phyloP scores from a whole-genome alignment of 768 basidiomycete genomes.

The Hemileccinum rubropunctum region DNA sequence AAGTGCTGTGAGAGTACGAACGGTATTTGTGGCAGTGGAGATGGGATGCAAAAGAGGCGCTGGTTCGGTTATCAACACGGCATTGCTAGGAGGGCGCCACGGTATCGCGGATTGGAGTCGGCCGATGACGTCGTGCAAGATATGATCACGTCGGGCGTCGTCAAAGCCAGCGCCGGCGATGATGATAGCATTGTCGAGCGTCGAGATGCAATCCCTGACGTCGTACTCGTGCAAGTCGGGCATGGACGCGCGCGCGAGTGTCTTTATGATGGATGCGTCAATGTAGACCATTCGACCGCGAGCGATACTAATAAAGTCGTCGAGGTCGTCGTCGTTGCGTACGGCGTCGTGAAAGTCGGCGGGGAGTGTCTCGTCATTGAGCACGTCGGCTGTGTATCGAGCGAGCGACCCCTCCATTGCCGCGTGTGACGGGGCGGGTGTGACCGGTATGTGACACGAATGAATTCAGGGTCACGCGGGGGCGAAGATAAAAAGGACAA shows the following conservation, averaged over 20 bases:
- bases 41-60: neutral
- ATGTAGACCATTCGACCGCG: constrained; percentile 57
- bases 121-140: constrained; percentile 62
- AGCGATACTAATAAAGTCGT: constrained; percentile 41
- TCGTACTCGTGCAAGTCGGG: constrained; percentile 15
- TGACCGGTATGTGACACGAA: constrained; percentile 36
- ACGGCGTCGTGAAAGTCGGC: constrained; percentile 10
- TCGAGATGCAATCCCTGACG: constrained; percentile 47
- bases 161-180: constrained; percentile 73
- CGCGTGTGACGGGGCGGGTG: constrained; percentile 14
- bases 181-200: constrained; percentile 79
- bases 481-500: constrained; percentile 65
- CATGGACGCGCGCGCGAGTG: constrained; percentile 36
- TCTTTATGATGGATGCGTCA: constrained; percentile 64
- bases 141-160: constrained; percentile 46
- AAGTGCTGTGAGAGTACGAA: constrained; percentile 43
- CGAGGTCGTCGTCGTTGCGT: constrained; percentile 12
- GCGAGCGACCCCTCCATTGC: constrained; percentile 1
- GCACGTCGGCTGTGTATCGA: constrained; percentile 15
- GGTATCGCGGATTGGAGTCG: constrained; percentile 49
- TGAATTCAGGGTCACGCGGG: constrained; percentile 39
- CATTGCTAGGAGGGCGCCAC: constrained; percentile 1
- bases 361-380: constrained; percentile 1
- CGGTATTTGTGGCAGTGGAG: constrained; percentile 18
- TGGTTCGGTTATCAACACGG: constrained; percentile 6